Evolutionary conservation across 257 asterid genomes (phyloP).

Genomic region (Lantana camara): DNA sequence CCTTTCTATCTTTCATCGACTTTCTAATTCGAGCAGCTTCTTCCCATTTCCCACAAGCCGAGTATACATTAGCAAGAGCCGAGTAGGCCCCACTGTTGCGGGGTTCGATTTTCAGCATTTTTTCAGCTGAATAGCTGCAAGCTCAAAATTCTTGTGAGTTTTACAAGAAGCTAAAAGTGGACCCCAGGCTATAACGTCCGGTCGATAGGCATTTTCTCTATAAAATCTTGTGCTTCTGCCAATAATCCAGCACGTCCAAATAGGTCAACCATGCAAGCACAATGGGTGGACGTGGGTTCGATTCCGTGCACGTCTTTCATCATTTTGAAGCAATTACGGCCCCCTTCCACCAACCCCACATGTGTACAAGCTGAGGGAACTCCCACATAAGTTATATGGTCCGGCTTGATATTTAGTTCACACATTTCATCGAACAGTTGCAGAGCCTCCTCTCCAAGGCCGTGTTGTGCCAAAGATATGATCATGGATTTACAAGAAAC

Average conservation of each 20-base stretch:
- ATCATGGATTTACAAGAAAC: constrained; percentile 94
- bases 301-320: constrained; percentile 71
- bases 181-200: constrained; percentile 88
- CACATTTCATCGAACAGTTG: constrained; percentile 68
- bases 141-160: constrained; percentile 64
- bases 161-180: constrained; percentile 85
- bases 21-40: constrained; percentile 81
- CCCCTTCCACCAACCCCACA: constrained; percentile 75
- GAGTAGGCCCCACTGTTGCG: constrained; percentile 85
- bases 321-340: constrained; percentile 65
- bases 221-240: constrained; percentile 68
- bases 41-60: constrained; percentile 80
- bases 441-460: constrained; percentile 72
- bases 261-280: constrained; percentile 84
- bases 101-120: constrained; percentile 68
- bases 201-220: constrained; percentile 63
- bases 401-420: constrained; percentile 56
- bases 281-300: constrained; percentile 71
- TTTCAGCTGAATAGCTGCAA: constrained; percentile 74
- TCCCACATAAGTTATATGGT: constrained; percentile 82
- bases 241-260: constrained; percentile 88
- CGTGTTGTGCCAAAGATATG: constrained; percentile 82
- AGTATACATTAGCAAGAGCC: constrained; percentile 77
- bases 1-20: constrained; percentile 77
- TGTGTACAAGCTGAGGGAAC: constrained; percentile 87